Base-by-base conservation (phyloP, 192 early-diverging fungal species). In the Chytriomyces sp. region DNA sequence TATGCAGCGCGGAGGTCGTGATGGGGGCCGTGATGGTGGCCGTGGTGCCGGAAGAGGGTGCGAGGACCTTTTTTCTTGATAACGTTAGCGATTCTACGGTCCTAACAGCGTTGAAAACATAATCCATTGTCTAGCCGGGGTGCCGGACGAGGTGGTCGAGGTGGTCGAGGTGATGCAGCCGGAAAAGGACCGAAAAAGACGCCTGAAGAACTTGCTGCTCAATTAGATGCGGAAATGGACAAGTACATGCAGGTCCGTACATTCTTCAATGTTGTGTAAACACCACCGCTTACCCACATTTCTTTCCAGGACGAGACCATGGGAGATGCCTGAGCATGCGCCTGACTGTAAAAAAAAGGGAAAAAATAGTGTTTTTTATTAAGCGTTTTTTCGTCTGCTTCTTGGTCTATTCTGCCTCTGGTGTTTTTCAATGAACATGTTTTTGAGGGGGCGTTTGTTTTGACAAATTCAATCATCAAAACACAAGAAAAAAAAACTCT, bases 201-300 rank as follows among this genome's bases (percentile, higher is more conserved):
- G 23, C 71, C 71, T 10, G 71, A 73, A 45, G 49, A 72, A 26
- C 45, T 70, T 43, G 74, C 65, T 2, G 80, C 66, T 10, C 72
- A 84, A 8, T 75, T 87, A 11, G 86, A 84, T 71, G 83, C 83
- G 13, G 86, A 87, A 43, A 82, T 87, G 83, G 86, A 82, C 44
- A 76, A 82, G 16, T 87, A 87, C 72, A 87, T 87, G 86, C 79
- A 79, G 57, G 81, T 78, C 35, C 2, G 35, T 35, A 4, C 35
- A 4, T 35, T 4, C 35, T 35, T 26, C 18, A 65, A 0, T 65
- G 18, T 28, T 16, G 13, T 65, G 18, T 69, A 10, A 13, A 69
- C 49, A 44, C 1, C 64, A 23, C 13, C 0, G n/a, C 10, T 69
- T 47, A 18, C 35, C 35, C 35, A 35, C 2, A 35, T 35, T 1